Percentiles rank a stretch among this genome's conserved stretches.
phyloP scores from a whole-genome alignment of 768 basidiomycete species.

The Albatrellus ellisii region DNA sequence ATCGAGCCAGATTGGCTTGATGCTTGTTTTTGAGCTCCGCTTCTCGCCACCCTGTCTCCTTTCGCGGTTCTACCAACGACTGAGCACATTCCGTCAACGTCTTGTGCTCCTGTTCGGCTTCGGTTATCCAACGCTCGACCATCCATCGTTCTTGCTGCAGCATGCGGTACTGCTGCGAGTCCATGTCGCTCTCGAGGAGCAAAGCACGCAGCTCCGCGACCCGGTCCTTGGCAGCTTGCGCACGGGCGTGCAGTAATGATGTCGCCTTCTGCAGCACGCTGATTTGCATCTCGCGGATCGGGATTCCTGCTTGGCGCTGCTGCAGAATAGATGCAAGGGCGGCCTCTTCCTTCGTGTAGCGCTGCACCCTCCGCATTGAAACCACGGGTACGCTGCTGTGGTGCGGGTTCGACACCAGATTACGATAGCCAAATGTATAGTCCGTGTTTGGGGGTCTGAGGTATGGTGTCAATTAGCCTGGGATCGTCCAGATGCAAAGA shows the following conservation, averaged over 20 bases:
- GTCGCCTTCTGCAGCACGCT: not conserved
- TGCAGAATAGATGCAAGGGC: not conserved
- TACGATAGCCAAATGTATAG: too few relatives aligned
- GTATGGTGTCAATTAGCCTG: too few relatives aligned
- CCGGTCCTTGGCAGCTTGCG: not conserved
- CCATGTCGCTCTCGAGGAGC: slow-evolving; percentile 5
- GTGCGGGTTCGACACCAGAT: too few relatives aligned
- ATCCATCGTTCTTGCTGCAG: slow-evolving; percentile 11
- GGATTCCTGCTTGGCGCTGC: not conserved
- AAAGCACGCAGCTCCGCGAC: slow-evolving; percentile 8
- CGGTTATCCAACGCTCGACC: slow-evolving; percentile 9
- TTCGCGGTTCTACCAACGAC: not conserved
- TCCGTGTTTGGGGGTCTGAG: too few relatives aligned
- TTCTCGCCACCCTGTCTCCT: not conserved
- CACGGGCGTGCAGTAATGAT: not conserved
- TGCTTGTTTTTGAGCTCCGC: not conserved
- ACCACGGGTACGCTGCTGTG: too few relatives aligned
- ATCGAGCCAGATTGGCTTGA: slow-evolving; percentile 9
- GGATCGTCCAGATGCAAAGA: too few relatives aligned
- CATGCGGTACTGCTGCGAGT: not conserved
- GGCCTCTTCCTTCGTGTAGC: too few relatives aligned
- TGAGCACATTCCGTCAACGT: not conserved
- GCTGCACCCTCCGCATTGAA: too few relatives aligned
- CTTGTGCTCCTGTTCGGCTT: slow-evolving; percentile 3
- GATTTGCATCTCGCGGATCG: not conserved